Evolutionary conservation across 2,329 filamentous ascomycete genomes (phyloP).

Genomic region (Aschersonia sp.): DNA sequence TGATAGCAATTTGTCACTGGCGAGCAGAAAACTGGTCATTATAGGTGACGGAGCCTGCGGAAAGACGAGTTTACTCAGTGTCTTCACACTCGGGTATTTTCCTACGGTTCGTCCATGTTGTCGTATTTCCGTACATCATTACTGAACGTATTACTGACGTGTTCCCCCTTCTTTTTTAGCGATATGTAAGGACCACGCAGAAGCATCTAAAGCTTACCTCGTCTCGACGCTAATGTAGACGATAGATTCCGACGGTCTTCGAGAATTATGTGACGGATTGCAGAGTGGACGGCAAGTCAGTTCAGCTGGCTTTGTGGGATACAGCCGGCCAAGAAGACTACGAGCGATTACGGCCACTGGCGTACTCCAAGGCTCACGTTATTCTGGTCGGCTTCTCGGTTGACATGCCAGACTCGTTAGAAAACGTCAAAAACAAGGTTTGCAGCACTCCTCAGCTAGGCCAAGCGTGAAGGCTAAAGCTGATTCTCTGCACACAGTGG

Average conservation of each 20-base stretch:
- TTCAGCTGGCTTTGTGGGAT: conserved; percentile 96
- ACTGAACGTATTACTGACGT: background rate
- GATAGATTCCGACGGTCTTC: conserved; percentile 81
- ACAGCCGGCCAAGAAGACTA: conserved; percentile 99
- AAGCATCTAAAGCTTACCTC: conserved; percentile 1
- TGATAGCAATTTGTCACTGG: background rate
- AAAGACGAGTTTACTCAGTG: conserved; percentile 92
- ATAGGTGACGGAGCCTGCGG: conserved; percentile 96
- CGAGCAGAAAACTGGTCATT: conserved; percentile 77
- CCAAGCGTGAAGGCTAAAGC: background rate
- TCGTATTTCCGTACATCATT: conserved; percentile 1
- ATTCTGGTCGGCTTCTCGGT: conserved; percentile 93
- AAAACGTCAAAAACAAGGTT: conserved; percentile 97
- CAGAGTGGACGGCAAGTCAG: conserved; percentile 94
- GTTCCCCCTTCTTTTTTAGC: conserved; percentile 21
- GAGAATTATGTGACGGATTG: conserved; percentile 99
- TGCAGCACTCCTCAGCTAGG: conserved; percentile 9
- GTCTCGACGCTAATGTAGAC: conserved; percentile 9
- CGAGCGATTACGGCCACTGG: conserved; percentile 82
- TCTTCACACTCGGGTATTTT: conserved; percentile 96
- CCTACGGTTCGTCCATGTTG: conserved; percentile 59
- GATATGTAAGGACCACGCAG: conserved; percentile 34
- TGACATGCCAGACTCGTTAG: conserved; percentile 87
- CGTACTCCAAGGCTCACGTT: conserved; percentile 94
- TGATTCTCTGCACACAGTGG: conserved; percentile 45